Conservation (phyloP, 805 yeast species). For the Lachancea fermentati region DNA sequence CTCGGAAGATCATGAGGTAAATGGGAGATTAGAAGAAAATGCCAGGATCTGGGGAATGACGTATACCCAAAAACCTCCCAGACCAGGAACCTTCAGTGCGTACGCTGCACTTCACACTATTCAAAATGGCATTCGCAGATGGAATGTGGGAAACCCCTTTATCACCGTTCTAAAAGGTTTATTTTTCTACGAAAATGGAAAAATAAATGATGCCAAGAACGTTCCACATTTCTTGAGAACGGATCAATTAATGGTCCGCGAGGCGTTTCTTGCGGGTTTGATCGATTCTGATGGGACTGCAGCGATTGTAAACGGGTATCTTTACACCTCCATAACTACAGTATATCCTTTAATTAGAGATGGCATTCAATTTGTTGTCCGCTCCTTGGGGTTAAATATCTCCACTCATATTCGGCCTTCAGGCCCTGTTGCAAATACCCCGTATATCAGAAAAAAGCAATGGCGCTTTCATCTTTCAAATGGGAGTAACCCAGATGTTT, state of each 20-base stretch:
- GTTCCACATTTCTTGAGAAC: constrained; percentile 1
- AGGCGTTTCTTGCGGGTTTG: constrained; percentile 5
- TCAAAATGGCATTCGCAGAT: neutral
- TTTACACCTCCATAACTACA: constrained; percentile 1
- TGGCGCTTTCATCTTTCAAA: constrained; percentile 7
- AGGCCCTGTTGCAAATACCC: neutral
- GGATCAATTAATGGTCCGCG: constrained; percentile 3
- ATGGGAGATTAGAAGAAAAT: neutral
- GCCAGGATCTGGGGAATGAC: constrained; percentile 6
- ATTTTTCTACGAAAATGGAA: constrained; percentile 1
- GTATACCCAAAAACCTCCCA: neutral
- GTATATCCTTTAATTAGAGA: constrained; percentile 1
- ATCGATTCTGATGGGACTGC: constrained; percentile 6
- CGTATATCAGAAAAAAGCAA: neutral
- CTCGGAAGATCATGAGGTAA: constrained; percentile 6
- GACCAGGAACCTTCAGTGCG: neutral
- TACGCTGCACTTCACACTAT: neutral
- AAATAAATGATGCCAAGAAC: constrained; percentile 1
- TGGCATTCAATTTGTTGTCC: constrained; percentile 2
- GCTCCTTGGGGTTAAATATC: constrained; percentile 6
- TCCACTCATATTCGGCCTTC: neutral
- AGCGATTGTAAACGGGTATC: neutral
- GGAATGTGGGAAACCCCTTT: constrained; percentile 5
- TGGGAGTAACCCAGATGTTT: constrained; percentile 1
- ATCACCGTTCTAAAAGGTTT: constrained; percentile 5